A percentile compares a stretch with the other conserved stretches of the same genome.
phyloP scores from a whole-genome alignment of 2,329 filamentous ascomycete genomes.

The Epichloe coenophiala region DNA sequence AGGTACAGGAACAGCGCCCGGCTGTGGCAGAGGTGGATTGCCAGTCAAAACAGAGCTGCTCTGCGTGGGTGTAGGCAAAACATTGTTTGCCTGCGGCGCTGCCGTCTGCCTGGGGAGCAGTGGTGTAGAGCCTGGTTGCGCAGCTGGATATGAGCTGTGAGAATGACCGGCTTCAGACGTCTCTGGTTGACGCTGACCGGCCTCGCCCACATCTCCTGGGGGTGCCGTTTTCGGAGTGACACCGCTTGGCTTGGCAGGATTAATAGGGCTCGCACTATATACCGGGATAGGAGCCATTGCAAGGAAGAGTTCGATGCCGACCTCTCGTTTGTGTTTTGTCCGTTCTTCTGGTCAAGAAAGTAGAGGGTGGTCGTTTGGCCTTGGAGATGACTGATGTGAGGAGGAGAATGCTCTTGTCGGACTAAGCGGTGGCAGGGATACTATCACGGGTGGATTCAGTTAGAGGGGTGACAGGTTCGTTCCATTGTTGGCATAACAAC shows the following conservation, averaged over 20 bases:
- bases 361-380: not conserved
- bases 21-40: constrained; percentile 41
- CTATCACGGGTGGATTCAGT: too few species aligned
- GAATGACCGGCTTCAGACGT: constrained; percentile 2
- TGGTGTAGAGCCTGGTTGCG: constrained; percentile 34
- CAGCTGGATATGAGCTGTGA: constrained; percentile 22
- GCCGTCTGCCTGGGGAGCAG: constrained; percentile 31
- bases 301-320: not conserved
- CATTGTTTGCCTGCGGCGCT: constrained; percentile 19
- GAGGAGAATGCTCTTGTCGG: too few species aligned
- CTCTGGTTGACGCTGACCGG: constrained; percentile 2
- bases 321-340: not conserved
- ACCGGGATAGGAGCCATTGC: constrained; percentile 49
- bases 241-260: constrained; percentile 37
- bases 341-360: not conserved
- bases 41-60: constrained; percentile 12
- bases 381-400: not conserved
- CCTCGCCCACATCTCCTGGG: not conserved
- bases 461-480: too few species aligned
- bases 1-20: constrained; percentile 38
- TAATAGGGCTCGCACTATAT: constrained; percentile 46
- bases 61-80: constrained; percentile 30
- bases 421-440: too few species aligned
- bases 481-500: too few species aligned
- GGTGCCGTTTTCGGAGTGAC: constrained; percentile 30